Evolutionary conservation across 805 yeast genomes (phyloP), one percentile per base, ranked within the genome.

Genomic region (Metschnikowia sp.): DNA sequence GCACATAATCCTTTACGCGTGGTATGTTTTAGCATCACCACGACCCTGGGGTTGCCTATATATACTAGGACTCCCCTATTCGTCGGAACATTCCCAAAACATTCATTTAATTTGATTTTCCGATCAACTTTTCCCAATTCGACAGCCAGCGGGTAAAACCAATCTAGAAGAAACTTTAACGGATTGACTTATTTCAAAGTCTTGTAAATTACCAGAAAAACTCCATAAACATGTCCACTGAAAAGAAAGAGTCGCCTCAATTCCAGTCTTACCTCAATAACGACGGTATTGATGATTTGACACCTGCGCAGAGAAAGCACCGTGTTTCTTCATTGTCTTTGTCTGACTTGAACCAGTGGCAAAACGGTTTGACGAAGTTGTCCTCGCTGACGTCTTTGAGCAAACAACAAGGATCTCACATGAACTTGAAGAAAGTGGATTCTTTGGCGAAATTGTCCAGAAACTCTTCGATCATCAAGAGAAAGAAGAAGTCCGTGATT

Each of bases 271-370:
- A 78, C 57, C 74, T 85, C 51, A 84, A 85, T 58, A 84, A 83
- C 53, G 90, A 85, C 60, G 88, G 87, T 22, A 84, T 85, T 18
- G 90, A 84, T 59, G 76, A 78, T 46, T 65, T 85, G 59, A 77
- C 76, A 45, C 91, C 91, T 3, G 71, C 76, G 44, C 70, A 79
- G 8, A 74, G 87, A 62, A 81, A 77, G 55, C 81, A 82, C 59
- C 66, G 84, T 38, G 86, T 83, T 8, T 80, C 86, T 10, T 81
- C 86, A 32, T 63, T 85, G 36, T 84, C 90, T 19, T 70, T 85
- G 39, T 77, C 86, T 4, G 92, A 85, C 61, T 64, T 73, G 56
- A 71, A 70, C 58, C 88, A 84, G 60, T 84, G 88, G 87, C 81
- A 70, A 50, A 71, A 62, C 50, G 72, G 77, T 19, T 63, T 71